A percentile compares a stretch with the other conserved stretches of the same genome.
phyloP scores from a whole-genome alignment of 2,329 filamentous ascomycete genomes.

The Fusarium sp. region DNA sequence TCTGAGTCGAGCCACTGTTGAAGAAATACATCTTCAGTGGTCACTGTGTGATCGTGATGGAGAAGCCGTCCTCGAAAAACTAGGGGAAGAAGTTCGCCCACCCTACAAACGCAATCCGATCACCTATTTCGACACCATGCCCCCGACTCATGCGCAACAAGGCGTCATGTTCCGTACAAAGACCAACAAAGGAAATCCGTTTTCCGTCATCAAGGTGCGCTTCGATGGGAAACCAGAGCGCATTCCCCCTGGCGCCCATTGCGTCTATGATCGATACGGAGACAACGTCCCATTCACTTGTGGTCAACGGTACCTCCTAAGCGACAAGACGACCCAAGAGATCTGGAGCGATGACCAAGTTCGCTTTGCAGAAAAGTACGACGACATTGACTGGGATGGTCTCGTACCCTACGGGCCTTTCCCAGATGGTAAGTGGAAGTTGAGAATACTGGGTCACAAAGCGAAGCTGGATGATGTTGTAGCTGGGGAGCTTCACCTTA shows the following conservation, averaged over 20 bases:
- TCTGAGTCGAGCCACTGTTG: background rate
- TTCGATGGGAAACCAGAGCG: constrained; percentile 11
- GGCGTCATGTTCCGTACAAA: constrained; percentile 37
- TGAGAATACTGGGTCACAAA: constrained; percentile 23
- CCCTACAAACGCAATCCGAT: constrained; percentile 34
- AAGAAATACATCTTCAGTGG: constrained; percentile 34
- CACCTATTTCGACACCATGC: constrained; percentile 33
- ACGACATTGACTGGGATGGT: constrained; percentile 28
- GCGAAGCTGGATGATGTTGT: constrained; percentile 34
- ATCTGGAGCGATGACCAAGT: constrained; percentile 34
- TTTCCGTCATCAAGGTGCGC: constrained; percentile 32
- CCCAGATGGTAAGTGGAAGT: constrained; percentile 33
- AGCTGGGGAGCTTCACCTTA: constrained; percentile 26
- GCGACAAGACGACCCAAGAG: background rate
- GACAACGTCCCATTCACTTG: constrained; percentile 24
- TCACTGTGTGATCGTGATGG: constrained; percentile 28
- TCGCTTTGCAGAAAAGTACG: constrained; percentile 28
- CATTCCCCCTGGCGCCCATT: constrained; percentile 6
- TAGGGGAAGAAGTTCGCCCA: constrained; percentile 11
- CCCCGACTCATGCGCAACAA: constrained; percentile 27
- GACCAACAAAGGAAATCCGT: constrained; percentile 21
- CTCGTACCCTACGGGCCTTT: constrained; percentile 28
- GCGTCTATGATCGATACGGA: constrained; percentile 36
- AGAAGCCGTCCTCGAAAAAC: constrained; percentile 23
- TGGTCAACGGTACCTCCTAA: constrained; percentile 11